Base-by-base conservation (phyloP, 305 asterid genomes). In the Petunia hybrid region DNA sequence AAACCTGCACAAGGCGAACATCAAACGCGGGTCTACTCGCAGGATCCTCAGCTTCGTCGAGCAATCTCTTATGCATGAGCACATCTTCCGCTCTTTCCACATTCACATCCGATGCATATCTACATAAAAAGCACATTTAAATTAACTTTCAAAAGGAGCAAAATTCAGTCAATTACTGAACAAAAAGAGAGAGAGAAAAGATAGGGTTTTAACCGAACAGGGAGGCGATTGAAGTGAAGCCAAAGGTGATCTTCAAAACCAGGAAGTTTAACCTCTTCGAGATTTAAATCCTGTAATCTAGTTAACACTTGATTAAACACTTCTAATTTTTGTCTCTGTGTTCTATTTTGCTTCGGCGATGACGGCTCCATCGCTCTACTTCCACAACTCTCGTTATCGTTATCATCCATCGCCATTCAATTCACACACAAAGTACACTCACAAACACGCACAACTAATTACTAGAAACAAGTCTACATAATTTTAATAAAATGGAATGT, bases 1-100 rank as follows among this genome's bases (percentile, higher is more conserved):
- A 74, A 73, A 89, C 92, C 90, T 89, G 87, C 56, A 89, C 90
- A 62, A 86, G 90, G 62, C 90, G 92, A 63, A 89, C 88, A 69
- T 89, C 92, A 57, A 89, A 83, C 40, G 82, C 86, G 3, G 89
- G 92, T 80, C 88, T 79, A 73, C 80, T 87, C 65, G 53, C 84
- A 39, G 90, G 89, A 78, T 87, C 90, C 83, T 81, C 84, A 35
- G 92, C 92, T 40, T 82, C 80, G 67, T 79, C 82, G 60, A 89
- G 79, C 39, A 89, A 64, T 74, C 87, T 81, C 85, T 85, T 89
- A 62, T 89, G 92, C 67, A 84, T 85, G 46, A 89, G 85, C 73
- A 89, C 92, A 84, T 89, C 90, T 78, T 89, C 92, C 46, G 92
- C 92, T 67, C 92, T 85, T 67, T 89, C 92, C 85, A 89, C 90